Base-by-base conservation (phyloP, 257 asterid genomes). In the Solanum sitiens region DNA sequence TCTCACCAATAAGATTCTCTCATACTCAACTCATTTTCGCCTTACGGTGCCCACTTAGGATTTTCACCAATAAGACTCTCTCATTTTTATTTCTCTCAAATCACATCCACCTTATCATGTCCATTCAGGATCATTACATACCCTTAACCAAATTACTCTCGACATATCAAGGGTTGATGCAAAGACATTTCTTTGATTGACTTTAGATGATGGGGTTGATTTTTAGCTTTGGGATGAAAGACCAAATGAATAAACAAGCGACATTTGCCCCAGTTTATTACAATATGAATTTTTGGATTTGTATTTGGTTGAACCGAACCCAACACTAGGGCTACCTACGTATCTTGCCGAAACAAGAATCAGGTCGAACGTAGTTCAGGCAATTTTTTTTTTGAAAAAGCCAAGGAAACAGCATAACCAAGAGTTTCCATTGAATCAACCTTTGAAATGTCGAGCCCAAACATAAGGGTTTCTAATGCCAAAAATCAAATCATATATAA, bases 151-250 rank as follows among this genome's bases (percentile, higher is more conserved):
- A 35, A 6, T 35, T 35, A 35, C 39, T 35, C 6, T 35, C 7
- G 39, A 5, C 39, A 35, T 35, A 35, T 35, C 39, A 35, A 35
- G 39, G 39, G 39, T 5, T 5, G 5, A 35, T 35, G 39, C 39
- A 35, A 35, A 35, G 39, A 5, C 7, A 35, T 35, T 35, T 35
- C 39, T 35, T 35, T 35, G 39, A 6, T 35, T 35, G 11, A 1
- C 63, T 18, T 18, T 56, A 23, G n/a, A 63, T 9, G 32, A 63
- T 10, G 8, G 71, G 32, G 4, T 63, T 23, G 16, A n/a, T 7
- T 0, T n/a, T 10, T 6, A n/a, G 1, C 33, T n/a, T n/a, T 11
- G 8, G 33, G 8, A 63, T 63, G 2, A 3, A n/a, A 12, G 2
- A 11, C 2, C 16, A 50, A 50, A 50, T 50, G 39, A 35, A 63